These are phyloP conservation scores for Grigorovia yakushimaensis DNA, from an alignment of 805 yeast genomes.

Conservation along the genomic window DNA sequence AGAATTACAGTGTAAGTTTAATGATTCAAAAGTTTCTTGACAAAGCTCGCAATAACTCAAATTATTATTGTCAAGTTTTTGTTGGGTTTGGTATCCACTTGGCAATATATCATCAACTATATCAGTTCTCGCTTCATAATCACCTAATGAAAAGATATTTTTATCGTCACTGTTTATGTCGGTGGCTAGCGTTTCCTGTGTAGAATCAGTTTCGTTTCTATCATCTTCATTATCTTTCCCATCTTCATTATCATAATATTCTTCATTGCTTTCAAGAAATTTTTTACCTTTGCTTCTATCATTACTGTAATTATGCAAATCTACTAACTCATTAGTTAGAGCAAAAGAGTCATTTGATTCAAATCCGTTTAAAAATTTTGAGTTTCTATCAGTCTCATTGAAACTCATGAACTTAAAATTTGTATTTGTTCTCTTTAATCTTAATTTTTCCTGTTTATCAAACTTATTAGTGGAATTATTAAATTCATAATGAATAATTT, in stretches of 20 bases:
- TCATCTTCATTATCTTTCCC: neutral
- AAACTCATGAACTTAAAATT: constrained; percentile 7
- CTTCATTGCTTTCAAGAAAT: no score
- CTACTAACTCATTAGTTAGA: neutral
- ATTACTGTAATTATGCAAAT: neutral
- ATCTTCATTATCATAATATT: neutral
- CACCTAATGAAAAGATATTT: neutral
- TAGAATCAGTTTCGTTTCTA: neutral
- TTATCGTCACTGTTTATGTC: constrained; percentile 2
- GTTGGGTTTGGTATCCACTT: neutral
- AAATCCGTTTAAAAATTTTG: neutral
- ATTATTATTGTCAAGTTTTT: neutral
- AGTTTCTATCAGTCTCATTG: constrained; percentile 3
- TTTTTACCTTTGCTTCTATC: no score
- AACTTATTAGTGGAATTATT: constrained; percentile 3
- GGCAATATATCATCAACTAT: neutral
- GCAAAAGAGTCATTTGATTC: neutral
- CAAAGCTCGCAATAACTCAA: constrained; percentile 77
- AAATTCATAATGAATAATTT: constrained; percentile 4
- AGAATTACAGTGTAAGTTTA: constrained; percentile 61
- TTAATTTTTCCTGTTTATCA: constrained; percentile 1
- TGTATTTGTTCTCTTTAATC: constrained; percentile 5
- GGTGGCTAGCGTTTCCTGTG: constrained; percentile 2
- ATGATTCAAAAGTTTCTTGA: constrained; percentile 64
- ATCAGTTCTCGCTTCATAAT: constrained; percentile 2